Evolutionary conservation across 192 early-diverging fungal species (phyloP), one percentile per base, ranked within the genome.

Genomic region (Coemansia guatemalensis): DNA sequence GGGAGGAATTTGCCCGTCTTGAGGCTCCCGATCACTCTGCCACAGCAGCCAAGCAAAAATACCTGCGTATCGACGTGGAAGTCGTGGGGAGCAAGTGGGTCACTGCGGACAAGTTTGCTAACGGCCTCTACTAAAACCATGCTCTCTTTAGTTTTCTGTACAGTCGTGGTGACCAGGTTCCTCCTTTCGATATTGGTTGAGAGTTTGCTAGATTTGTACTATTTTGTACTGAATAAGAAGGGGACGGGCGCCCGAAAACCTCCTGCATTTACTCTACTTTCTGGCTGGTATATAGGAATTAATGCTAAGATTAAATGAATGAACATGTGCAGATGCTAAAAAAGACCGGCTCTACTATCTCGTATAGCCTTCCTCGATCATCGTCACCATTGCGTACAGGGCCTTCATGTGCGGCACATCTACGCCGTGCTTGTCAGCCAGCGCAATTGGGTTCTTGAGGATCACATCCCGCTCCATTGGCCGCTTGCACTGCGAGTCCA

Each of bases 41-140:
- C 24, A 24, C 41, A 6, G 56, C 27, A 27, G 52, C 30, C 44
- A 54, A 64, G n/a, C 71, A 74, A 62, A 75, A 75, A 57, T 90
- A 88, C 63, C 60, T 92, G 73, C 83, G 86, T 23, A 74, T 92
- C 23, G 90, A 92, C 70, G 82, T 92, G 27, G 86, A 90, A 65
- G 88, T 92, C 27, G 83, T 90, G 24, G 84, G 88, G 8, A 81
- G 78, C 69, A 60, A 69, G 39, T 75, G 71, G 71, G 78, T 81
- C 9, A 81, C 78, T 17, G 78, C 71, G 0, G 78, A 81, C 49
- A 81, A 78, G 64, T 78, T 78, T 67, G 76, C 76, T 23, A 56
- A 63, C 22, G 76, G 76, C 0, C 55, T 78, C 2, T 78, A 73
- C 56, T 70, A 62, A 20, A 3, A 25, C 5, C 18, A 26, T 35